These are phyloP conservation scores for Apiospora rasikravindrae DNA, from an alignment of 2,329 filamentous ascomycete genomes.

Conservation along the genomic window DNA sequence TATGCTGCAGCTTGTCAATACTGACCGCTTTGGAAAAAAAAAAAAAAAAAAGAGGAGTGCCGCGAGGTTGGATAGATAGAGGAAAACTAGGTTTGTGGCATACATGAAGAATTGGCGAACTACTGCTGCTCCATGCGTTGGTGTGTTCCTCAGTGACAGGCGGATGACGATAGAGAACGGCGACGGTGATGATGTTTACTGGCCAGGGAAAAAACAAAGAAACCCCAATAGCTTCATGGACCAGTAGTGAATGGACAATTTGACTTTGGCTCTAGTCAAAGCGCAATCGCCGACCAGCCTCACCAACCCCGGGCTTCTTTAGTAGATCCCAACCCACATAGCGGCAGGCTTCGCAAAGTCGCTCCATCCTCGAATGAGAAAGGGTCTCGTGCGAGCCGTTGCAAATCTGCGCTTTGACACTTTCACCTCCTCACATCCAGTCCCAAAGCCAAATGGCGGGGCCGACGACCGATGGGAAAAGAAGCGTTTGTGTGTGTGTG, in stretches of 20 bases:
- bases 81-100: not conserved
- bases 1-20: not conserved
- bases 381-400: not conserved
- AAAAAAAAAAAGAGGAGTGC: not conserved
- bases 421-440: not conserved
- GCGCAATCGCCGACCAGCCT: not conserved
- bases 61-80: not conserved
- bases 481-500: not conserved
- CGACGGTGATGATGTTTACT: not conserved
- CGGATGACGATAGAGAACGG: not conserved
- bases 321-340: too few relatives aligned
- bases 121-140: conserved; percentile 4
- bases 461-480: conserved; percentile 9
- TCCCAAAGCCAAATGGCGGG: not conserved
- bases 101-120: conserved; percentile 8
- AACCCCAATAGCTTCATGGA: not conserved
- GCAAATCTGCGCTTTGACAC: conserved; percentile 10
- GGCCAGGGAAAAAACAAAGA: not conserved
- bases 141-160: not conserved
- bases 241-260: not conserved
- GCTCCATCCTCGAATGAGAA: not conserved
- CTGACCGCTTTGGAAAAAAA: not conserved
- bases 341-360: not conserved
- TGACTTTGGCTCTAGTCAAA: not conserved
- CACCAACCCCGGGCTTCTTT: not conserved